Conservation (phyloP, 768 basidiomycete species). For the Leccinum pellstonianum region DNA sequence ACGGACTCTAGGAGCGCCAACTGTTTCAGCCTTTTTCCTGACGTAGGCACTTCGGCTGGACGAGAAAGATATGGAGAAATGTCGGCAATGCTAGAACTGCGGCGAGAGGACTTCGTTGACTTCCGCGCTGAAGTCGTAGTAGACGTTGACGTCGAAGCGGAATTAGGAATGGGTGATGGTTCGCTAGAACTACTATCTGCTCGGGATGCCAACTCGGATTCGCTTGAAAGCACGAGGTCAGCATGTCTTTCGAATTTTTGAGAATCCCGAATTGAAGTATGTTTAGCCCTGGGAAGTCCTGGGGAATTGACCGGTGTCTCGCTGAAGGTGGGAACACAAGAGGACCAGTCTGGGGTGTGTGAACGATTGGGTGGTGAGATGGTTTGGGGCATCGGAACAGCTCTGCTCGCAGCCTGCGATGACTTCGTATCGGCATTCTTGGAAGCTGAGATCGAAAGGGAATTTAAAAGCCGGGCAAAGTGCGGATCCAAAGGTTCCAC, state of each 20-base stretch:
- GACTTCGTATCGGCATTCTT: conserved; percentile 27
- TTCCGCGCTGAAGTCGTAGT: conserved; percentile 21
- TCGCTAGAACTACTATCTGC: conserved; percentile 4
- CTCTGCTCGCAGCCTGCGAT: conserved; percentile 2
- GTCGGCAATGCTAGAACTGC: conserved; percentile 54
- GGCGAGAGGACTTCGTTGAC: conserved; percentile 28
- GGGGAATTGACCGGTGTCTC: conserved; percentile 11
- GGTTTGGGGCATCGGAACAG: conserved; percentile 12
- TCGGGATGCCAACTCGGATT: conserved; percentile 2
- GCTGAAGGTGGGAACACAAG: conserved; percentile 28
- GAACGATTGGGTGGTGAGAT: conserved; percentile 13
- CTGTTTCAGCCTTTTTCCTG: conserved; percentile 65
- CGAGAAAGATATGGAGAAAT: conserved; percentile 69
- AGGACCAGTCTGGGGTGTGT: conserved; percentile 34
- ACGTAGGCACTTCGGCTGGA: conserved; percentile 50
- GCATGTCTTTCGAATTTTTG: conserved; percentile 8
- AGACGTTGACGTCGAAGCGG: conserved; percentile 13
- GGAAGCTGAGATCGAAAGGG: conserved; percentile 56
- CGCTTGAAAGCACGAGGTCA: not conserved
- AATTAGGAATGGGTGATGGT: conserved; percentile 9
- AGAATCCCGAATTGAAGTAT: conserved; percentile 3
- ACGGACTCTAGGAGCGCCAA: conserved; percentile 70
- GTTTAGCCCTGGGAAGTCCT: conserved; percentile 5
- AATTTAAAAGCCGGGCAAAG: conserved; percentile 64
- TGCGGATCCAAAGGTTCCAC: conserved; percentile 58